These are phyloP conservation scores for Phaeotremella skinneri DNA, from an alignment of 768 basidiomycete species.

Conservation along the genomic window DNA sequence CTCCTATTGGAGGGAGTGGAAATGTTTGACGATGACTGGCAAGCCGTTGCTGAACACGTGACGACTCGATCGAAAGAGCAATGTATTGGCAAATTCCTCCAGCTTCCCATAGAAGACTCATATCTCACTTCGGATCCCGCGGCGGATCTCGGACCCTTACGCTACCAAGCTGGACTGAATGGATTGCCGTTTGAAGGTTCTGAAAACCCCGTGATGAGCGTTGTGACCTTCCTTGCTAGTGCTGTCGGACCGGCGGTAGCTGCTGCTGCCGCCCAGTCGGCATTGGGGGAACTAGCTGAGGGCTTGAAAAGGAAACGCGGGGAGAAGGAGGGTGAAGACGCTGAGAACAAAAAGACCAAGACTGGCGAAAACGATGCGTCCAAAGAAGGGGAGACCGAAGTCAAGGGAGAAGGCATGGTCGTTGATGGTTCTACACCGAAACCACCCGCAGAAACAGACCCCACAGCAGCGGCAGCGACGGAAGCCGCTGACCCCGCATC, in stretches of 20 bases:
- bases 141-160: conserved; percentile 44
- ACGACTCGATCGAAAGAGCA: conserved; percentile 87
- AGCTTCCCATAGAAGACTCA: conserved; percentile 92
- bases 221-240: conserved; percentile 86
- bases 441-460: neutral
- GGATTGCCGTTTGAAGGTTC: conserved; percentile 86
- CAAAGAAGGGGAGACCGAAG: conserved; percentile 23
- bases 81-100: conserved; percentile 91
- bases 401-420: conserved; percentile 53
- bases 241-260: conserved; percentile 87
- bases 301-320: conserved; percentile 55
- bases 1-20: conserved; percentile 92
- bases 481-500: conserved; percentile 9
- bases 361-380: conserved; percentile 20
- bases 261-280: conserved; percentile 87
- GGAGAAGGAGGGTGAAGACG: conserved; percentile 47
- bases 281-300: conserved; percentile 74
- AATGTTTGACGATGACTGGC: conserved; percentile 98
- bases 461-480: conserved; percentile 4
- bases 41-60: conserved; percentile 85
- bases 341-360: conserved; percentile 23
- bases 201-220: conserved; percentile 98
- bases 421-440: conserved; percentile 53
- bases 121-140: conserved; percentile 64
- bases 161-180: conserved; percentile 43